Conservation (phyloP, 345 rosid species). For the Trapa bicornis region DNA sequence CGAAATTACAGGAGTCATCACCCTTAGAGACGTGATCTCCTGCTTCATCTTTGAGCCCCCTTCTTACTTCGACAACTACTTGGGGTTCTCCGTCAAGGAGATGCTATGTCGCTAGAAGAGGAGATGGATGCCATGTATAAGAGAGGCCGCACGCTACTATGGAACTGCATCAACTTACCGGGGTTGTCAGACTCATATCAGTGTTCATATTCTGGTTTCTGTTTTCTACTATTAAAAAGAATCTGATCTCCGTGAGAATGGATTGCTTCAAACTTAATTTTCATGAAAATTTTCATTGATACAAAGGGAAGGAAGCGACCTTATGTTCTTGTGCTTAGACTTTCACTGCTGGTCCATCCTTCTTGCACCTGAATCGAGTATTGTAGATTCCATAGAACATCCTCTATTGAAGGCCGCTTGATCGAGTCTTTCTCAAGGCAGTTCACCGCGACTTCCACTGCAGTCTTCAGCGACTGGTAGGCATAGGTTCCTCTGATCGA, state of each 20-base stretch:
- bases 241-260: too few species aligned
- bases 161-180: too few species aligned
- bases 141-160: not conserved
- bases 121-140: too few species aligned
- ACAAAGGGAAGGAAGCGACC: not conserved
- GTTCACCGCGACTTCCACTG: constrained; percentile 54
- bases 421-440: constrained; percentile 51
- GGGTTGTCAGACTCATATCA: too few species aligned
- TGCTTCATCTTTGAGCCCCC: constrained; percentile 80
- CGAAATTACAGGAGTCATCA: constrained; percentile 67
- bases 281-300: too few species aligned
- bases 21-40: constrained; percentile 80
- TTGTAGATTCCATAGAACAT: constrained; percentile 89
- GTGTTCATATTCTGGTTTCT: not conserved
- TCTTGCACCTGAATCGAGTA: constrained; percentile 84
- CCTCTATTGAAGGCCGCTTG: constrained; percentile 74
- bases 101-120: constrained; percentile 29
- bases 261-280: not conserved
- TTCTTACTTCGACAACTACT: constrained; percentile 40
- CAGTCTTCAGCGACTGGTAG: constrained; percentile 63
- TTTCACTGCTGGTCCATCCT: constrained; percentile 82
- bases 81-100: constrained; percentile 50
- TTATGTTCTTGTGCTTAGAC: constrained; percentile 27
- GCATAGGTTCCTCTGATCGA: constrained; percentile 57
- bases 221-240: not conserved